Base-by-base conservation (phyloP, 768 basidiomycete species). In the Suillus americanus region DNA sequence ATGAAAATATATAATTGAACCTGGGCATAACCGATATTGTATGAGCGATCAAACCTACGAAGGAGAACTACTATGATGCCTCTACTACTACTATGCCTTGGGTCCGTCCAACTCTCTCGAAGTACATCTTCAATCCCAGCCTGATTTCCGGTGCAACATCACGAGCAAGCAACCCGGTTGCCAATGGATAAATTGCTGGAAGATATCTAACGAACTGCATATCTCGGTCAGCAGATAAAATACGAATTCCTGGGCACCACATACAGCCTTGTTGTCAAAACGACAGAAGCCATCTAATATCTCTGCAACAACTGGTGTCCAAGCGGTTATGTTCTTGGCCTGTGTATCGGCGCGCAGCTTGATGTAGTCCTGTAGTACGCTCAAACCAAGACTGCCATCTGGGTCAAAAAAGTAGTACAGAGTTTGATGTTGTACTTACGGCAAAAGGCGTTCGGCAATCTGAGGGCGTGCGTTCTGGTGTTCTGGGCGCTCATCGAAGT, bases 291-390 rank as follows among this genome's bases (percentile, higher is more conserved):
- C 97, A 64, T 93, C 89, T 10, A 99, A 72, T 56, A 97, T 92
- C 74, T 98, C 96, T 12, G 89, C 90, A n/a, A 98, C 90, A 37
- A 99, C 97, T n/a, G 97, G 97, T 25, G 94, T 97, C 97, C 97
- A 99, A 0, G 97, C 97, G 16, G 88, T 77, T 64, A 99, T 96
- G 74, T 97, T 99, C 78, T 98, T 94, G 60, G 88, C 88, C 77
- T 99, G 97, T 3, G 89, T 94, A 65, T 99, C 97, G 3, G 89
- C 77, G 54, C 92, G 91, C 61, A 99, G 82, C 71, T 91, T 91
- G 73, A 89, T 93, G 77, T 94, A 99, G 76, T 97, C 95, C 69
- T 89, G 87, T 62, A 99, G 79, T 23, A 99, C 93, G 25, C 91
- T 93, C 48, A 94, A 82, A 30, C 91, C 91, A 65, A 99, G 84